These are phyloP conservation scores for Aureobasidium sp. DNA, from an alignment of 2,329 filamentous ascomycete species.

Conservation along the genomic window DNA sequence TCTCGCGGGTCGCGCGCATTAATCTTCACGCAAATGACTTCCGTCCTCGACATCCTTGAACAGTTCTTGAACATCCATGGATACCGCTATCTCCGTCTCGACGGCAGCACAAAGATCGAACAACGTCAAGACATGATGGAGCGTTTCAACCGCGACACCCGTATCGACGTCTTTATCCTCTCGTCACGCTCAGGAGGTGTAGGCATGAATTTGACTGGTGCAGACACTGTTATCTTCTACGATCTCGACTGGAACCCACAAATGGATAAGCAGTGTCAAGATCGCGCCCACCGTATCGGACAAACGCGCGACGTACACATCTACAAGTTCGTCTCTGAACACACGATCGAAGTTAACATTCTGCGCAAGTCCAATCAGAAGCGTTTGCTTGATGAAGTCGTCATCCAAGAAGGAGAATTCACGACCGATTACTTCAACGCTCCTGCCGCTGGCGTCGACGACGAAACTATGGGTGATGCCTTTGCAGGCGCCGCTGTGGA, in stretches of 20 bases:
- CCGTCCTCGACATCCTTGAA: constrained; percentile 96
- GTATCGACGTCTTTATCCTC: constrained; percentile 95
- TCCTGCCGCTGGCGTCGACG: constrained; percentile 59
- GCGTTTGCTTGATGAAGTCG: constrained; percentile 96
- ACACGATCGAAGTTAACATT: constrained; percentile 98
- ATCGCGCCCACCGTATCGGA: constrained; percentile 96
- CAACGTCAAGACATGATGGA: constrained; percentile 96
- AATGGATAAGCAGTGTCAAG: constrained; percentile 99
- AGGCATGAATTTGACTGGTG: constrained; percentile 96
- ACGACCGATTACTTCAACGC: constrained; percentile 96
- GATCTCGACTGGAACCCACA: constrained; percentile 99
- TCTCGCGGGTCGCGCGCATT: constrained; percentile 91
- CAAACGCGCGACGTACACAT: constrained; percentile 99
- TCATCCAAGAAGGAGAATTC: constrained; percentile 98
- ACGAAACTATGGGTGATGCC: constrained; percentile 62
- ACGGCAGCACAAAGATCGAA: constrained; percentile 97
- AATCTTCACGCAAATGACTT: constrained; percentile 99
- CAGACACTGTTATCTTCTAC: constrained; percentile 99
- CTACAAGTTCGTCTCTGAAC: constrained; percentile 70
- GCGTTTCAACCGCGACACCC: constrained; percentile 89
- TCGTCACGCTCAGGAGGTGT: constrained; percentile 95
- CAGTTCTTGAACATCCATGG: constrained; percentile 99
- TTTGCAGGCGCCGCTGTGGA: constrained; percentile 69
- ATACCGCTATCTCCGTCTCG: constrained; percentile 94
- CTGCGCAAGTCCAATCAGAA: constrained; percentile 97